Conservation (phyloP, 257 asterid genomes). For the Leonotis leonurus region DNA sequence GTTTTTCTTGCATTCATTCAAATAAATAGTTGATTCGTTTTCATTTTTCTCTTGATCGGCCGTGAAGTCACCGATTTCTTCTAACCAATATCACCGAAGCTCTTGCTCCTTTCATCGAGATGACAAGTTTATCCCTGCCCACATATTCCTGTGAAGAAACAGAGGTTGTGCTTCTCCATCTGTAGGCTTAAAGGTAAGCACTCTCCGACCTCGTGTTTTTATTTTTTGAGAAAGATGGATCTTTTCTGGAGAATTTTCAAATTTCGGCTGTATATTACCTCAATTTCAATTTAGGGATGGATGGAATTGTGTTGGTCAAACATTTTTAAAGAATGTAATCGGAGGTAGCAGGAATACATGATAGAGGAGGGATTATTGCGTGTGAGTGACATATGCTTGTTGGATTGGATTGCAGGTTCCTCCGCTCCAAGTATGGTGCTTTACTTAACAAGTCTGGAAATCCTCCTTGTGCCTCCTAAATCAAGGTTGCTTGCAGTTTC, state of each 20-base stretch:
- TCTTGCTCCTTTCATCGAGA: neutral
- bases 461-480: constrained; percentile 3
- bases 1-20: neutral
- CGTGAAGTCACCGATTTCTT: neutral
- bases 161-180: neutral
- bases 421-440: constrained; percentile 7
- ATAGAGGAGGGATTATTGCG: neutral
- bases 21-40: neutral
- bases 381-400: neutral
- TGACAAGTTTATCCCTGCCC: neutral
- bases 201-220: neutral
- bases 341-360: too few relatives aligned
- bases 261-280: neutral
- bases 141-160: neutral
- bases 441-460: constrained; percentile 18
- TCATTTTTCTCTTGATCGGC: neutral
- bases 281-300: neutral
- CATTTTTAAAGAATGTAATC: neutral
- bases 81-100: neutral
- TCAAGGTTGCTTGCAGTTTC: constrained; percentile 17
- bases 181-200: neutral
- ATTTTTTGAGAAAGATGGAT: neutral
- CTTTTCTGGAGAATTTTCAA: neutral
- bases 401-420: constrained; percentile 14
- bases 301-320: neutral